Evolutionary conservation across 305 asterid species (phyloP), one percentile per base, ranked within the genome.

Genomic region (Rubia peregrina): DNA sequence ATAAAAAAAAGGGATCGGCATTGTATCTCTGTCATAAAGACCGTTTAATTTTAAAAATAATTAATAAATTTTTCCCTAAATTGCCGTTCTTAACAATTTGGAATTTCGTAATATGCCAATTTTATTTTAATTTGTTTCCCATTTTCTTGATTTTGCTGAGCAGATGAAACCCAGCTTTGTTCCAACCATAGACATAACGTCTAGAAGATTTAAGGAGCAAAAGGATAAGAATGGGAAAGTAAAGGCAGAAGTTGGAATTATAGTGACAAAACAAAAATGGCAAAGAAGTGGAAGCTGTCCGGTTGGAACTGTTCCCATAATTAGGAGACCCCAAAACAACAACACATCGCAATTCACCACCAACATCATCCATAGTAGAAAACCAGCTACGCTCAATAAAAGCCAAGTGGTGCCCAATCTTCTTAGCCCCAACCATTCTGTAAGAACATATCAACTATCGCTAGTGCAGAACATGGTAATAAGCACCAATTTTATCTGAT

Each of bases 231-330:
- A 66, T 4, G 24, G 9, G 2, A 17, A 67, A 8, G 24, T 12
- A 12, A 67, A 48, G 40, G 26, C 61, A 10, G 64, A 36, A 17
- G 0, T n/a, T 38, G n/a, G 17, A 19, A 6, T 19, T 40, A 53
- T 42, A 7, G 62, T 57, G 49, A 72, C 82, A 13, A 13, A 76
- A 68, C 96, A 90, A 68, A 22, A 73, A 63, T 88, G 97, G 96
- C 91, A 76, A 0, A 85, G 53, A 78, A 84, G 74, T 66, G 96
- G 96, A 56, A 88, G 85, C 48, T 90, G 96, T 68, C 92, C 94
- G 0, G 80, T 77, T 55, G 96, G 96, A 10, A 88, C 96, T 8
- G 72, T 90, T 74, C 94, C 97, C 13, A 19, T 87, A 17, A 75
- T 91, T 42, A 82, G 87, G 65, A 65, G 14, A 40, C 73, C 19